phyloP scores from a whole-genome alignment of 169 alveolate species.

The Plasmodium inui region DNA sequence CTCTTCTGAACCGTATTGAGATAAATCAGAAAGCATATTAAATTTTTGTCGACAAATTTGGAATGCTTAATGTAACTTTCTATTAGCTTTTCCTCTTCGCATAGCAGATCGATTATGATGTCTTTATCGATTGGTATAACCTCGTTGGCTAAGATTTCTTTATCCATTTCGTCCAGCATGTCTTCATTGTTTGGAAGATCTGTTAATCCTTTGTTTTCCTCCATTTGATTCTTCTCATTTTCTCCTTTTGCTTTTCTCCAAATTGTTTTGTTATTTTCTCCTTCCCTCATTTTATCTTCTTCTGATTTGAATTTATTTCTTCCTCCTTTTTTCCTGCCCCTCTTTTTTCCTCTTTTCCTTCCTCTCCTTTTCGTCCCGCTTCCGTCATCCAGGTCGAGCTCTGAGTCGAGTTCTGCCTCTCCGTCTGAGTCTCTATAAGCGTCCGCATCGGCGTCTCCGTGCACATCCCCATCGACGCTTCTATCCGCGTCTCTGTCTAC shows the following conservation, averaged over 20 bases:
- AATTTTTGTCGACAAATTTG: conserved; percentile 54
- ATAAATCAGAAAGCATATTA: conserved; percentile 22
- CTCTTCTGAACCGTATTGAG: conserved; percentile 55
- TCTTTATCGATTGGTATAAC: conserved; percentile 64
- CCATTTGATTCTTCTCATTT: background rate
- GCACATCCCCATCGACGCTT: background rate
- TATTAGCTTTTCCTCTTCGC: conserved; percentile 64
- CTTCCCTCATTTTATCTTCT: background rate
- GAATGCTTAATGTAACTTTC: conserved; percentile 55
- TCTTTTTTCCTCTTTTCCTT: conserved; percentile 38
- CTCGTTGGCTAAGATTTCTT: conserved; percentile 17
- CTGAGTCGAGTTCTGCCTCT: conserved; percentile 4
- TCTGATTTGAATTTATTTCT: conserved; percentile 17
- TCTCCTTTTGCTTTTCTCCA: background rate
- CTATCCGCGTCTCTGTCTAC: background rate
- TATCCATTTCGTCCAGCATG: background rate
- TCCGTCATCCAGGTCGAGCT: conserved; percentile 6
- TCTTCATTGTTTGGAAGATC: background rate
- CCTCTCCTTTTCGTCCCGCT: conserved; percentile 18
- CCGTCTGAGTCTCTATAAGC: background rate
- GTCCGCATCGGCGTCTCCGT: background rate
- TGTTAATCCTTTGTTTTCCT: background rate
- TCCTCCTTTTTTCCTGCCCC: conserved; percentile 61
- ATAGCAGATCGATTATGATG: conserved; percentile 51
- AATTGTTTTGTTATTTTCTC: background rate